Base-by-base conservation (phyloP, 805 yeast species). In the Yueomyces sp. region DNA sequence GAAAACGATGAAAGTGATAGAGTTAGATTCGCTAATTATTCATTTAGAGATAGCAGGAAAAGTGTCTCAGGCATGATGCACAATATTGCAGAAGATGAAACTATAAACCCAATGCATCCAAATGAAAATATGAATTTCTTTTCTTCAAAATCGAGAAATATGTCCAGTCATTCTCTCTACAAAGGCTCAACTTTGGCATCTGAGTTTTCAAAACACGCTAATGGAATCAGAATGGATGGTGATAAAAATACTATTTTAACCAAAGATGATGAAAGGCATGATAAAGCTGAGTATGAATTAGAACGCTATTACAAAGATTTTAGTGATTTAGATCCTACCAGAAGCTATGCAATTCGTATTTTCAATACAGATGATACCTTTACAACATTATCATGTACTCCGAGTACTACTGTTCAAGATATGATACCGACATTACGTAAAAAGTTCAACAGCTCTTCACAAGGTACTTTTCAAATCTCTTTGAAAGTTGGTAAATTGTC, bases 341-440 rank as follows among this genome's bases (percentile, higher is more conserved):
- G 56, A 36, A 59, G 55, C 40, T 65, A 63, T 39, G 64, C 60
- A 3, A 67, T 90, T 27, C 77, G 95, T 47, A 79, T 90, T 2
- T 87, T 83, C 65, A 77, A 82, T 46, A 94, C 85, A 45, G 88
- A 86, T 52, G 82, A 87, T 8, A 85, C 86, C 50, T 82, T 92
- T 12, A 69, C 79, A 0, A 85, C 95, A 1, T 65, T 90, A 26
- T 77, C 87, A 12, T 81, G 94, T 55, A 76, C 90, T 0, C 70
- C 83, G 33, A 84, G 81, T 45, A 82, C 87, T 2, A 76, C 90
- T 0, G 84, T 86, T 0, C 72, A 77, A 5, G 94, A 86, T 40
- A 65, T 92, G 42, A 66, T 90, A 37, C 76, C 74, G 32, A 71
- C 74, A 40, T 73, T 86, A 28, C 84, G 83, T 49, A 76, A 83